Base-by-base conservation (phyloP, 176 grass and related monocot species). In the Eragrostis nindensis region DNA sequence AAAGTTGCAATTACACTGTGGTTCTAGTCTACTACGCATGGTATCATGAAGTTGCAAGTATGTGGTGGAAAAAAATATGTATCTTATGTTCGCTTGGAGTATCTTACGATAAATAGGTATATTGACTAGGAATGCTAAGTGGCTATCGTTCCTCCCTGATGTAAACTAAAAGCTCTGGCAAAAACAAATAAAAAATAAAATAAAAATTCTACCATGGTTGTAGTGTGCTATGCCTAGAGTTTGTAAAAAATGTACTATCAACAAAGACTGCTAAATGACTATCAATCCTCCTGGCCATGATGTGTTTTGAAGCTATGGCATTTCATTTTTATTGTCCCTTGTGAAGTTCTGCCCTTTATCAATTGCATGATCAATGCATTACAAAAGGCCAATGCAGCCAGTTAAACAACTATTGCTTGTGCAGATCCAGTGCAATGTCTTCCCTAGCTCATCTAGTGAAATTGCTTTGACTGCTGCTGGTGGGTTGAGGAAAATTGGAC, bases 371-470 rank as follows among this genome's bases (percentile, higher is more conserved):
- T 62, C 52, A 62, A 62, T 76, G 71, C 13, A 54, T 68, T 8
- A 44, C 42, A 47, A 47, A 47, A 47, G 10, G 12, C 46, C 18
- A 13, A 79, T 54, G 13, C 84, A 68, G 49, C 46, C 24, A n/a
- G n/a, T n/a, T n/a, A n/a, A n/a, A 64, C 72, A 73, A 68, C 40
- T n/a, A 67, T 85, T 79, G 21, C 69, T 71, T 25, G 50, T 87
- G 64, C 77, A 98, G 92, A 84, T 98, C 46, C 95, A 98, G 60
- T 98, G 95, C 74, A 98, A 98, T 89, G 90, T 89, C 79, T 98
- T 98, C 84, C 82, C 93, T 82, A 92, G 90, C 39, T 30, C 78
- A 83, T 87, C 88, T 76, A 79, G 90, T 77, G 88, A 94, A 44
- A 81, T 94, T 71, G 8, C 92, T 80, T 75, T 98, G 68, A 98